These are phyloP conservation scores for Pythium brassicae DNA, from an alignment of 352 stramenopile genomes.

Conservation along the genomic window DNA sequence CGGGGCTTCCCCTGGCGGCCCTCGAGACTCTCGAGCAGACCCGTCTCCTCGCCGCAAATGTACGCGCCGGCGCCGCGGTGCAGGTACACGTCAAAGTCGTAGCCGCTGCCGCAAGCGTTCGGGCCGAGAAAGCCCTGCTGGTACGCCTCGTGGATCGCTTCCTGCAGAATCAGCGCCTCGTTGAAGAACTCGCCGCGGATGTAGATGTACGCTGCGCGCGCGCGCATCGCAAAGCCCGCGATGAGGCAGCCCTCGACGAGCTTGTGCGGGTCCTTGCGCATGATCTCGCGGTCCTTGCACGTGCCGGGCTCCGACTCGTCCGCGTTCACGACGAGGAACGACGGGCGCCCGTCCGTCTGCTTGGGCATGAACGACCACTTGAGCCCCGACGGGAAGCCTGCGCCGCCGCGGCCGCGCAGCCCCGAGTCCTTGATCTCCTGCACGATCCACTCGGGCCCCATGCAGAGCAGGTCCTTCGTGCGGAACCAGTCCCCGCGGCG, in stretches of 20 bases:
- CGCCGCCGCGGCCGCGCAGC: constrained; percentile 95
- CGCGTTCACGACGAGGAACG: constrained; percentile 99
- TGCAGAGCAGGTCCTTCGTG: constrained; percentile 97
- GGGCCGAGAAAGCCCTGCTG: constrained; percentile 93
- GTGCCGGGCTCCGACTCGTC: constrained; percentile 99
- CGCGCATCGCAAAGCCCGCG: constrained; percentile 98
- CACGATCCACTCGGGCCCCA: constrained; percentile 99
- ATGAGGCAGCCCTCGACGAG: constrained; percentile 98
- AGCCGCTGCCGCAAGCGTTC: constrained; percentile 97
- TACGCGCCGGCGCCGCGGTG: constrained; percentile 98
- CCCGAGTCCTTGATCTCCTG: constrained; percentile 99
- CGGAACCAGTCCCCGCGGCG: constrained; percentile 96
- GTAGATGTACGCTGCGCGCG: constrained; percentile 99
- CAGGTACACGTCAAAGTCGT: constrained; percentile 99
- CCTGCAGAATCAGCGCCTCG: constrained; percentile 96
- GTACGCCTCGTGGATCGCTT: constrained; percentile 99
- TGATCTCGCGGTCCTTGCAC: constrained; percentile 99
- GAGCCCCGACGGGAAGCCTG: constrained; percentile 98
- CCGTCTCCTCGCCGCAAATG: constrained; percentile 99
- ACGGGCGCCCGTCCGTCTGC: constrained; percentile 96
- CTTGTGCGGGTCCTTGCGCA: constrained; percentile 99
- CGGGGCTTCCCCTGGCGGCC: constrained; percentile 97
- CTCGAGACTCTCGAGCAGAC: constrained; percentile 97
- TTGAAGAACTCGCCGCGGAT: constrained; percentile 99
- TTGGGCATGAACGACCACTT: constrained; percentile 99